Base-by-base conservation (phyloP, 768 basidiomycete genomes). In the Kwoniella newhampshirensis region DNA sequence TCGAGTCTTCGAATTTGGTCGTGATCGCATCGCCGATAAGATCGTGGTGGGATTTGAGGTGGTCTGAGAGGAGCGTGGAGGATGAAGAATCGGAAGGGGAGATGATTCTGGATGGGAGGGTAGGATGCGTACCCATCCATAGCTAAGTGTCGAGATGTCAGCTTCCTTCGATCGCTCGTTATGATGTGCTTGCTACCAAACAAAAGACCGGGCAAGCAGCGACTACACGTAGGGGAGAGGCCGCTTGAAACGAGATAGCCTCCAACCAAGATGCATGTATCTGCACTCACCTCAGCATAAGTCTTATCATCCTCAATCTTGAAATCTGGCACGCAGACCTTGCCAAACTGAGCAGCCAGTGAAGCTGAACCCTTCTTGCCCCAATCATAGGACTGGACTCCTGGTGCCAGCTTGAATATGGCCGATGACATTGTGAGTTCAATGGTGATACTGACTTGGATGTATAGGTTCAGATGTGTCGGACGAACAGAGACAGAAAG, bases 121-220 rank as follows among this genome's bases (percentile, higher is more conserved):
- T 88, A 1, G 88, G 82, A 67, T 98, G 96, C 0, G 96, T 98
- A 9, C 96, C 96, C 94, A 98, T 98, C 96, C 96, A 99, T 41
- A 99, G 80, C 92, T 97, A 73, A 51, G 3, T 13, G 32, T 32
- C 6, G 32, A 13, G 6, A 13, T 32, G 26, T 57, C 36, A 56
- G 50, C 59, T 41, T 35, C n/a, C n/a, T n/a, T n/a, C n/a, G n/a
- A n/a, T n/a, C n/a, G n/a, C n/a, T n/a, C n/a, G n/a, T n/a, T n/a
- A n/a, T n/a, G n/a, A n/a, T n/a, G n/a, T n/a, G n/a, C n/a, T n/a
- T n/a, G n/a, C n/a, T n/a, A n/a, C n/a, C n/a, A n/a, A n/a, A 32
- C 32, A 32, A 6, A 32, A 32, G 32, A 32, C 6, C 32, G 32
- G 13, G 7, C 32, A 32, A 6, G 13, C 32, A 13, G 13, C 13